Percentiles rank a stretch among this genome's conserved stretches.
Conservation (phyloP, 768 basidiomycete genomes). For the Mrakia gelida region DNA sequence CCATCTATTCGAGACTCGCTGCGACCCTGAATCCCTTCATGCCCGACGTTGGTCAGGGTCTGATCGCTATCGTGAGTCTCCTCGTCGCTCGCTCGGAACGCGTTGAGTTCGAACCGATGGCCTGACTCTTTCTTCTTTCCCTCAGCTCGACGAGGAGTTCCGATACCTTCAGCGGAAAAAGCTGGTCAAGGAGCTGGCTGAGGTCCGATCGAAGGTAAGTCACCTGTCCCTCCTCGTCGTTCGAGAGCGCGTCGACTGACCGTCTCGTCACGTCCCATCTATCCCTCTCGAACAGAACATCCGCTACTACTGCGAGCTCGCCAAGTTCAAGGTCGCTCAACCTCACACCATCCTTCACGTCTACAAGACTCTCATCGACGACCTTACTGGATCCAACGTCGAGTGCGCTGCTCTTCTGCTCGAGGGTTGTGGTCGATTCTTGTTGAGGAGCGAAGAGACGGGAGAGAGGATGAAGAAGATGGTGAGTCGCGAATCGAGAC, state of each 20-base stretch:
- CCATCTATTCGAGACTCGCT: slow-evolving; percentile 85
- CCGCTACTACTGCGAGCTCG: slow-evolving; percentile 78
- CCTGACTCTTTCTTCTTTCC: background rate
- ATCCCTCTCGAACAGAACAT: slow-evolving; percentile 62
- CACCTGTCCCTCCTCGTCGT: background rate
- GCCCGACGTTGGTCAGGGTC: slow-evolving; percentile 82
- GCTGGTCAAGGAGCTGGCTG: slow-evolving; percentile 81
- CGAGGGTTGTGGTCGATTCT: slow-evolving; percentile 89
- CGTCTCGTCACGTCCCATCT: background rate
- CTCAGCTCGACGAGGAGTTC: slow-evolving; percentile 91
- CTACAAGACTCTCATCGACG: slow-evolving; percentile 95
- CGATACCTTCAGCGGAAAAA: slow-evolving; percentile 91
- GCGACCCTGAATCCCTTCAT: slow-evolving; percentile 86
- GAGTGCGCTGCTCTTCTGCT: slow-evolving; percentile 87
- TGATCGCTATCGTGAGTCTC: slow-evolving; percentile 68
- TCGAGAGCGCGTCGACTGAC: background rate
- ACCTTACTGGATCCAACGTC: slow-evolving; percentile 85
- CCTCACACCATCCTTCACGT: slow-evolving; percentile 87
- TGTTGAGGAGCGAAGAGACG: slow-evolving; percentile 83
- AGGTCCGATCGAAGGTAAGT: slow-evolving; percentile 73
- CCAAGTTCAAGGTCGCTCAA: slow-evolving; percentile 92
- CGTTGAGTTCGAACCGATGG: background rate
- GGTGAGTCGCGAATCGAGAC: slow-evolving; percentile 50
- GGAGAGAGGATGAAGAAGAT: slow-evolving; percentile 78
- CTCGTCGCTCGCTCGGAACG: background rate